Base-by-base conservation (phyloP, 2,329 filamentous ascomycete species). In the Talaromyces sp. region DNA sequence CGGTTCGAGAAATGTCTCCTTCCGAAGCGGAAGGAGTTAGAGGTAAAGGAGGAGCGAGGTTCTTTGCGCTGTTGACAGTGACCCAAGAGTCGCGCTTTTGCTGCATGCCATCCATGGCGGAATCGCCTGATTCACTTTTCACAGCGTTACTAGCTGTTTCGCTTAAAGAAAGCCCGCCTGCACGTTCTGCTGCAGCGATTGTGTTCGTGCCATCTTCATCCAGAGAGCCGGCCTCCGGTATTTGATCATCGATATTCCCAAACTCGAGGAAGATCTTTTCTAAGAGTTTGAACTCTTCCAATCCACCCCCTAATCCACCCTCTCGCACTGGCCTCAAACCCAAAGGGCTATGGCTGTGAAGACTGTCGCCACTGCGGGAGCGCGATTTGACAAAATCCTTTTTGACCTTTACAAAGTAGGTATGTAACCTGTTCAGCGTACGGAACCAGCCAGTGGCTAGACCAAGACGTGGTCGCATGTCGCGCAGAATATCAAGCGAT, bases 401-500 rank as follows among this genome's bases (percentile, higher is more conserved):
- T 66, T 77, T 78, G 58, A 75, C 76, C 60, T 76, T 78, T 47
- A 72, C 70, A 67, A 76, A 79, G 67, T 80, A 80, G 64, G 71
- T 78, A 67, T 80, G 74, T 39, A 80, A 69, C 9, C 78, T 76
- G 62, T 80, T 77, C 39, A 80, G 60, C 3, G 78, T 80, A n/a
- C 78, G 76, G 72, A 80, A 79, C 78, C 78, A 80, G 9, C 77
- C 78, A 14, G 67, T 68, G 2, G 78, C 77, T 76, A 80, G 79
- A 63, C 73, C 75, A 47, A 80, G 66, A 27, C 78, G 74, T 7
- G 74, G 71, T 6, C 78, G 76, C 76, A 79, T 80, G 45, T 78
- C 75, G 5, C 74, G 77, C 11, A 80, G 68, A 16, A 80, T 75
- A 54, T 79, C 77, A 35, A 80, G 70, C 10, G 72, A 73, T 62